Base-by-base conservation (phyloP, 1,284 basidiomycete genomes). In the Sanghuangporus weigelae region DNA sequence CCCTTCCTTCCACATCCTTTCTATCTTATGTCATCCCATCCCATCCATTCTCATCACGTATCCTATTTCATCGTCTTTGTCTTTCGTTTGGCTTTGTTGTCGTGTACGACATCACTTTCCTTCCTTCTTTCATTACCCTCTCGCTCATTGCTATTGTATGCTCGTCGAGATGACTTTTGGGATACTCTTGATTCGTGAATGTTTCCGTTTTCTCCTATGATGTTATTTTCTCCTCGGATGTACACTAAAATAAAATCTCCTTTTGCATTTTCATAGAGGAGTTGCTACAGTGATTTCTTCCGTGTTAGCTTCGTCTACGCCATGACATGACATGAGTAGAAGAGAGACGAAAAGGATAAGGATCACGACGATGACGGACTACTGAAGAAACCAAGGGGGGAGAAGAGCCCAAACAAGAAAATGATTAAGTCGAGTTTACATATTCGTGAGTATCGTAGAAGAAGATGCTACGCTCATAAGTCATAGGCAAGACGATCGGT, bases 101-200 rank as follows among this genome's bases (percentile, higher is more conserved):
- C 26, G 26, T 31, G 26, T 31, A 31, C 26, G 26, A 31, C 26
- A 12, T 75, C 36, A 11, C 31, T 54, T 49, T 44, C 23, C 23
- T 31, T 31, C 26, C 26, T 31, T 23, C 10, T 6, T 11, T 16
- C 53, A n/a, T n/a, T n/a, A 14, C 38, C 14, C 31, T 16, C 21
- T 1, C 14, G 3, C 26, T 31, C 26, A 5, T 31, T 31, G 26
- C 26, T 31, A 31, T 31, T 31, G 26, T 31, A 31, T 31, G 26
- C 26, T 31, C 26, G 26, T 31, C 26, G 26, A 31, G 26, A 31
- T 31, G 26, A 31, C 26, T 31, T 31, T 3, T 3, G 26, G 26
- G 26, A 31, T 4, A 0, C 26, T 31, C 5, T 31, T 31, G 2
- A 31, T 31, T 31, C 26, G 3, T 31, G 26, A 3, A 2, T 31